A percentile compares a stretch with the other conserved stretches of the same genome.
Conservation (phyloP, 441 rosid species). For the Syzygium malaccense region DNA sequence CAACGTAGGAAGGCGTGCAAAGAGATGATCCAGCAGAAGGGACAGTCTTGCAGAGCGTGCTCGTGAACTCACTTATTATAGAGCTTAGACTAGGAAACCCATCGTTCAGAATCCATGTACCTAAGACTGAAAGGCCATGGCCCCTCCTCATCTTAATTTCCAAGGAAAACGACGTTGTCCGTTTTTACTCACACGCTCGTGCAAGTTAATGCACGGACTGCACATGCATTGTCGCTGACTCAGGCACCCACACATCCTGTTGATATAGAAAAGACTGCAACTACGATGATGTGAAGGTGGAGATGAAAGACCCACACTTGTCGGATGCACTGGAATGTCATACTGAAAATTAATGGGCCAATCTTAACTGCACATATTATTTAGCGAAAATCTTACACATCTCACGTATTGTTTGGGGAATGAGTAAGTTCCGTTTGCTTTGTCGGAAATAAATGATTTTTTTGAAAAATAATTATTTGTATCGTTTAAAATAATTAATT, state of each 20-base stretch:
- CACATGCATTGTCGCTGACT: not conserved
- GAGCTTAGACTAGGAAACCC: not conserved
- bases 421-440: not conserved
- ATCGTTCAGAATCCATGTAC: not conserved
- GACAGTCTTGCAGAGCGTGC: not conserved
- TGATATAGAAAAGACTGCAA: not conserved
- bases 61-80: not conserved
- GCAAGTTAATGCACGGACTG: not conserved
- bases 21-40: not conserved
- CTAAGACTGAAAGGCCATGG: not conserved
- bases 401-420: not conserved
- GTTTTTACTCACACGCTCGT: not conserved
- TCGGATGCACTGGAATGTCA: not conserved
- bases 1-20: not conserved
- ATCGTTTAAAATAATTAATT: not conserved
- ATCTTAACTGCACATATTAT: not conserved
- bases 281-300: not conserved
- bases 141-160: not conserved
- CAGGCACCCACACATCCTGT: not conserved
- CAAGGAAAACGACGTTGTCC: not conserved
- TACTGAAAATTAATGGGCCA: not conserved
- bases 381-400: not conserved
- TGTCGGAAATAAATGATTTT: rapidly evolving
- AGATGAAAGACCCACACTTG: not conserved
- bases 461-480: not conserved